phyloP scores from a whole-genome alignment of 345 rosid species.

The Populus simonii region DNA sequence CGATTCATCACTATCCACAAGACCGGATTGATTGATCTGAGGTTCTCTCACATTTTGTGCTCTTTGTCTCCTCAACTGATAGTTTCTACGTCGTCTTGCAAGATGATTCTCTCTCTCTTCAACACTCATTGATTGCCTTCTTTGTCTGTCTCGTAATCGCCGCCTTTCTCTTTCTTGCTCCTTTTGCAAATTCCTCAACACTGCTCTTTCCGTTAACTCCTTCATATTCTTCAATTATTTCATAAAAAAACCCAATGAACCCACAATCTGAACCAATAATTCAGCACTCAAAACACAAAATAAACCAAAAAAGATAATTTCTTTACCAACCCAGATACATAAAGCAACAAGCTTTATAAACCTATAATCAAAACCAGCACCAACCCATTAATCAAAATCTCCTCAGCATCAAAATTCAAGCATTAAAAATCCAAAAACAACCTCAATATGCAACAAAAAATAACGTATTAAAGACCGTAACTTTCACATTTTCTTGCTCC shows the following conservation, averaged over 20 bases:
- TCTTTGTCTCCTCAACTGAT: slow-evolving; percentile 70
- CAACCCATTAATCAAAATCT: background rate
- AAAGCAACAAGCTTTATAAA: background rate
- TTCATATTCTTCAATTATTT: slow-evolving; percentile 29
- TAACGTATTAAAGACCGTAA: background rate
- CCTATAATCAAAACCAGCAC: background rate
- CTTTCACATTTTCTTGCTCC: background rate
- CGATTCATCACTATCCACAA: slow-evolving; percentile 14
- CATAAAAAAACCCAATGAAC: background rate
- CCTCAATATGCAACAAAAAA: background rate
- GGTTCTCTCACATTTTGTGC: slow-evolving; percentile 42
- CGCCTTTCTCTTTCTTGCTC: slow-evolving; percentile 84
- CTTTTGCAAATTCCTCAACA: slow-evolving; percentile 42
- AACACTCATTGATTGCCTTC: slow-evolving; percentile 83
- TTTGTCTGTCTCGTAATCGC: slow-evolving; percentile 74
- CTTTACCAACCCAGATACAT: background rate
- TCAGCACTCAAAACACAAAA: background rate
- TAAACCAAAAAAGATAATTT: background rate
- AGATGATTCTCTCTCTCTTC: slow-evolving; percentile 89
- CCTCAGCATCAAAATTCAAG: background rate
- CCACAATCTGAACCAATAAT: background rate
- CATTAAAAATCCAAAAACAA: background rate
- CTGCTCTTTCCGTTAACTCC: slow-evolving; percentile 37
- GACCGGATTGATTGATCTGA: slow-evolving; percentile 26
- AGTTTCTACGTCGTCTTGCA: slow-evolving; percentile 83